phyloP scores from a whole-genome alignment of 2,329 filamentous ascomycete genomes.

The Emmonsia crescens region DNA sequence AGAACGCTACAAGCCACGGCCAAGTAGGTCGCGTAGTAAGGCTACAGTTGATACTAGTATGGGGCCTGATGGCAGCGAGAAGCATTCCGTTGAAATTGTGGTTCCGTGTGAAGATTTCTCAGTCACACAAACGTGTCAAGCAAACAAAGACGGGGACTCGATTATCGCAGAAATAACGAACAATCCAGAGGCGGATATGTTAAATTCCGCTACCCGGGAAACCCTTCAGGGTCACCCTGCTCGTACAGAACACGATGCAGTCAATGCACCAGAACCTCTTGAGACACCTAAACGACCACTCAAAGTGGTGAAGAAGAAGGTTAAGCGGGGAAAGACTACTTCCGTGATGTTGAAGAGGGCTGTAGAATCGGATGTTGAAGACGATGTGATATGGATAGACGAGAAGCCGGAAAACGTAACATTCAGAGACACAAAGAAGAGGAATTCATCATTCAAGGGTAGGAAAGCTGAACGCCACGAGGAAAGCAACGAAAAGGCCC shows the following conservation, averaged over 20 bases:
- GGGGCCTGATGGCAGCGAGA: background rate
- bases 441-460: background rate
- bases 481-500: background rate
- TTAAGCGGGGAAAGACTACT: conserved; percentile 35
- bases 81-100: background rate
- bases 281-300: conserved; percentile 21
- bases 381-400: conserved; percentile 33
- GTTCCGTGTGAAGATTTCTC: background rate
- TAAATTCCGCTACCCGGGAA: background rate
- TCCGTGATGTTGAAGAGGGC: conserved; percentile 24
- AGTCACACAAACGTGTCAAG: background rate
- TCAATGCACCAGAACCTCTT: background rate
- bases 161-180: background rate
- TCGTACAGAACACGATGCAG: background rate
- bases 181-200: background rate
- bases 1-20: conserved; percentile 31
- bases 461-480: background rate
- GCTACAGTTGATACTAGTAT: conserved; percentile 9
- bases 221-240: background rate
- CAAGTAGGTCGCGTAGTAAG: conserved; percentile 22
- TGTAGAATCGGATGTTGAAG: conserved; percentile 24
- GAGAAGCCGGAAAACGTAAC: conserved; percentile 15
- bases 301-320: conserved; percentile 32
- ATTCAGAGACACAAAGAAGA: conserved; percentile 2
- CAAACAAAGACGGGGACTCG: background rate